Percentiles rank a stretch among this genome's conserved stretches.
Conservation (phyloP, 805 yeast species). For the Candida orba region DNA sequence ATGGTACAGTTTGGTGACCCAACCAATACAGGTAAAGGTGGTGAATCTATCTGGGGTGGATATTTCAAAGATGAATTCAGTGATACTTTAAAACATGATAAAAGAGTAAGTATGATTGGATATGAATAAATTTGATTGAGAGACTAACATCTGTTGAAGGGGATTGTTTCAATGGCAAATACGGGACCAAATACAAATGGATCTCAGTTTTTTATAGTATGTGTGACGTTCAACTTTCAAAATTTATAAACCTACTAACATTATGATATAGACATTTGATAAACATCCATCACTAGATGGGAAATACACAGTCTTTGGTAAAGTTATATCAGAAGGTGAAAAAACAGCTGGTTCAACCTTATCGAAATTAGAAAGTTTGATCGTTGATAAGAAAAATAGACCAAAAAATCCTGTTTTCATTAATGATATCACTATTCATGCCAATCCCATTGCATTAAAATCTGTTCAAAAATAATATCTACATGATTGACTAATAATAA, state of each 20-base stretch:
- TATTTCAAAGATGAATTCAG: slow-evolving; percentile 75
- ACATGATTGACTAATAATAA: too few relatives aligned
- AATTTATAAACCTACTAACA: slow-evolving; percentile 6
- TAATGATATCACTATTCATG: slow-evolving; percentile 31
- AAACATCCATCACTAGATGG: slow-evolving; percentile 78
- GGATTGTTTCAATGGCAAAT: slow-evolving; percentile 64
- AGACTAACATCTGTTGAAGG: slow-evolving; percentile 21
- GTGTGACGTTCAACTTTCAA: background rate
- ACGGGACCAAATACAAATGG: slow-evolving; percentile 63
- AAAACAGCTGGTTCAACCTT: slow-evolving; percentile 22
- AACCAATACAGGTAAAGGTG: slow-evolving; percentile 68
- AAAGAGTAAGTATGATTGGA: slow-evolving; percentile 46
- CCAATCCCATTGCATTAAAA: slow-evolving; percentile 34
- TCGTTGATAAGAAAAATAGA: slow-evolving; percentile 30
- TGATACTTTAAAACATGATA: slow-evolving; percentile 52
- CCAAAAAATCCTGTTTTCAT: slow-evolving; percentile 27
- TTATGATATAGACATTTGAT: slow-evolving; percentile 50
- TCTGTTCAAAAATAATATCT: background rate
- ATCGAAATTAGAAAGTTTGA: slow-evolving; percentile 19
- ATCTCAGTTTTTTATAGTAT: slow-evolving; percentile 57
- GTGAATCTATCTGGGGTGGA: slow-evolving; percentile 75
- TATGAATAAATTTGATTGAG: too few relatives aligned
- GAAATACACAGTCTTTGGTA: slow-evolving; percentile 69
- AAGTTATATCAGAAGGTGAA: slow-evolving; percentile 49
- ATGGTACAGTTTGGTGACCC: slow-evolving; percentile 90